These are phyloP conservation scores for Globisporangium iwayamae DNA, from an alignment of 352 stramenopile species.

Conservation along the genomic window DNA sequence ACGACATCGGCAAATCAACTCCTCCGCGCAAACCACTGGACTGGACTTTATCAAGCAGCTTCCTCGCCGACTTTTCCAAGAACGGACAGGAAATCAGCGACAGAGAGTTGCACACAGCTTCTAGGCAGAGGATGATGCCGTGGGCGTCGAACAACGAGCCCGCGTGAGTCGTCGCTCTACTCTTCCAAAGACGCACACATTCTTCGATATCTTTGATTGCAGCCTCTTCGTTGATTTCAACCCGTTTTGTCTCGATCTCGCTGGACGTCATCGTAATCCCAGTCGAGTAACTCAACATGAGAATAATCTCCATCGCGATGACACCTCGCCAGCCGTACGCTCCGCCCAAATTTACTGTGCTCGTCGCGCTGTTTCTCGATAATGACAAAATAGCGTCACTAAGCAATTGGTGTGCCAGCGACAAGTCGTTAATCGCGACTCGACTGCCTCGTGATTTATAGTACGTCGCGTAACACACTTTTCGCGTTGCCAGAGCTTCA, in stretches of 20 bases:
- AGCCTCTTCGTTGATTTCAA: constrained; percentile 26
- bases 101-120: constrained; percentile 49
- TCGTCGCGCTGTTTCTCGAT: background rate
- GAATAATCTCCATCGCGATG: constrained; percentile 47
- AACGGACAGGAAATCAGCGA: constrained; percentile 48
- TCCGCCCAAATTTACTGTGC: constrained; percentile 38
- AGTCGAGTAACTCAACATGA: constrained; percentile 34
- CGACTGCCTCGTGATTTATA: constrained; percentile 26
- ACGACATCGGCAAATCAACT: background rate
- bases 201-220: constrained; percentile 45
- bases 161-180: background rate
- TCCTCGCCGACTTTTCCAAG: constrained; percentile 35
- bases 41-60: constrained; percentile 32
- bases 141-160: constrained; percentile 34
- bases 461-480: constrained; percentile 30
- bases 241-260: background rate
- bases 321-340: constrained; percentile 61
- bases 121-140: constrained; percentile 34
- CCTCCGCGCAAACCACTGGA: too few species aligned
- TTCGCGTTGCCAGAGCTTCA: constrained; percentile 27
- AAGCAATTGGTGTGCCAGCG: constrained; percentile 23
- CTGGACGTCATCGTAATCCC: background rate
- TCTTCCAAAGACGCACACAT: constrained; percentile 35
- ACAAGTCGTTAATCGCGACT: constrained; percentile 21
- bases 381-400: constrained; percentile 18